Evolutionary conservation across 1,284 basidiomycete genomes (phyloP).

Genomic region (Athelia sp.): DNA sequence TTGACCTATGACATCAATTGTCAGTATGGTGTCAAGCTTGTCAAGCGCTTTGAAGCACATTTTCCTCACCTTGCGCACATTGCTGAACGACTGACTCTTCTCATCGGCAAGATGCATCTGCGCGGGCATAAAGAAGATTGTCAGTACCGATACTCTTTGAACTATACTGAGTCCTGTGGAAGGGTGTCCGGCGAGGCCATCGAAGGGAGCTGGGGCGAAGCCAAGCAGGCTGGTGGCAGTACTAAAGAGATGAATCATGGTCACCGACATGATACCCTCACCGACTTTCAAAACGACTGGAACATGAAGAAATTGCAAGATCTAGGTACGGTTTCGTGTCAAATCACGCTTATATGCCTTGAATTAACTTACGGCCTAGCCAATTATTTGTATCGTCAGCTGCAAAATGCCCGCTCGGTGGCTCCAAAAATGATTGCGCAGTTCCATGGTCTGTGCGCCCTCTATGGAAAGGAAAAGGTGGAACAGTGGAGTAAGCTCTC

Average conservation of each 20-base stretch:
- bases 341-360: neutral
- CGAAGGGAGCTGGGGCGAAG: constrained; percentile 15
- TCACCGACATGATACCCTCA: constrained; percentile 19
- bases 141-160: constrained; percentile 14
- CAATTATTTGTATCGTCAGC: neutral
- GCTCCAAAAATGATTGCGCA: neutral
- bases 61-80: constrained; percentile 6
- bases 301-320: constrained; percentile 12
- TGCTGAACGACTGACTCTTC: constrained; percentile 4
- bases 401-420: neutral
- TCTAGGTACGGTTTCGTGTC: constrained; percentile 8
- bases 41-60: neutral
- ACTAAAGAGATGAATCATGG: constrained; percentile 21
- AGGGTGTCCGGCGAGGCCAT: constrained; percentile 16
- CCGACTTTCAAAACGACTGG: constrained; percentile 15
- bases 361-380: neutral
- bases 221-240: constrained; percentile 16
- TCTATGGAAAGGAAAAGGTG: neutral
- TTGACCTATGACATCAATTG: constrained; percentile 7
- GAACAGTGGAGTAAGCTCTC: neutral
- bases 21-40: constrained; percentile 5
- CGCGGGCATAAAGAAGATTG: constrained; percentile 19
- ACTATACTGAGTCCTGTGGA: constrained; percentile 15
- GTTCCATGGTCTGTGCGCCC: neutral
- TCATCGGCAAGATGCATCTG: constrained; percentile 20